These are phyloP conservation scores for Naganishia liquefaciens DNA, from an alignment of 1,284 basidiomycete species.

Conservation along the genomic window DNA sequence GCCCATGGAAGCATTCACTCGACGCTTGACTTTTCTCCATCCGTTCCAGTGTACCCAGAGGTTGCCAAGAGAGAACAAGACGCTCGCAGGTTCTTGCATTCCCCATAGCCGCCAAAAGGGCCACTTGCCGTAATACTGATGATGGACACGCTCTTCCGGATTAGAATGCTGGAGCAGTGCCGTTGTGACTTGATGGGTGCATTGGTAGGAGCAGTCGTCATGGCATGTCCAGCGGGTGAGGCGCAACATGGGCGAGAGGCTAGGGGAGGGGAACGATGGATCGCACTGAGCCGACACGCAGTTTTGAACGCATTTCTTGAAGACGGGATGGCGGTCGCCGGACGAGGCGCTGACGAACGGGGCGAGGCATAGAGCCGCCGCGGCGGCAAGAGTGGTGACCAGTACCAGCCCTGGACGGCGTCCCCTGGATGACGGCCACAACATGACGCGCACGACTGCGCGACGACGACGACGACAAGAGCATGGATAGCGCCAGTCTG, in stretches of 20 bases:
- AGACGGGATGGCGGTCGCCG: constrained; percentile 63
- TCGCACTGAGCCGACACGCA: constrained; percentile 45
- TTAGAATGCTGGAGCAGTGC: constrained; percentile 55
- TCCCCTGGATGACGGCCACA: neutral
- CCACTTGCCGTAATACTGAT: constrained; percentile 97
- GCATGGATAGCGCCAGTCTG: no score
- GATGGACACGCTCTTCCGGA: constrained; percentile 50
- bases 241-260: constrained; percentile 58
- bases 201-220: constrained; percentile 85
- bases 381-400: constrained; percentile 20
- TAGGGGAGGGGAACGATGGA: constrained; percentile 51
- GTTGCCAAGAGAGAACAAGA: constrained; percentile 84
- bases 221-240: constrained; percentile 68
- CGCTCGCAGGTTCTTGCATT: constrained; percentile 92
- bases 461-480: neutral
- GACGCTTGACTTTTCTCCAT: constrained; percentile 58
- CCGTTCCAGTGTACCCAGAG: constrained; percentile 70
- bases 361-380: constrained; percentile 32
- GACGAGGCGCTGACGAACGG: constrained; percentile 55
- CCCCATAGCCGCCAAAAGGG: constrained; percentile 82
- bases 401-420: neutral
- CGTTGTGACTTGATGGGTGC: constrained; percentile 78
- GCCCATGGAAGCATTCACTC: constrained; percentile 62
- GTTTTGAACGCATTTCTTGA: constrained; percentile 60
- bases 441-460: neutral